Evolutionary conservation across 2,329 filamentous ascomycete species (phyloP).

Genomic region (Ophiostoma piceae): DNA sequence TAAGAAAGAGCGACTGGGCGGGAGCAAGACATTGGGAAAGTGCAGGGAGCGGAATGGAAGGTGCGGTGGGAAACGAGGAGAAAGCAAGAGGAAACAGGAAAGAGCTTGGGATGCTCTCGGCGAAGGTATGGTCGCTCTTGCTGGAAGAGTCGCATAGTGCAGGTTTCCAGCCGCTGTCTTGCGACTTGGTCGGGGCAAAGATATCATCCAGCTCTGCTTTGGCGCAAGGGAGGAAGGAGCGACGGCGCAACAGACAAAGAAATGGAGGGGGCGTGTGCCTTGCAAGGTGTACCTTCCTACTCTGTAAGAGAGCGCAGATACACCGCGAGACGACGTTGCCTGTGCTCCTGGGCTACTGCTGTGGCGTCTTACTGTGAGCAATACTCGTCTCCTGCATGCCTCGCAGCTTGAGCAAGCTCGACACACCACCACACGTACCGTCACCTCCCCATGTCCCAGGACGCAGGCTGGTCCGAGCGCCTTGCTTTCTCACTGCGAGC

Average conservation of each 20-base stretch:
- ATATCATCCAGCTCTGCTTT: slow-evolving; percentile 6
- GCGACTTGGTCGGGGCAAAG: neutral
- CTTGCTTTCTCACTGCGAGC: neutral
- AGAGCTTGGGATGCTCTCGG: neutral
- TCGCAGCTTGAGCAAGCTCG: neutral
- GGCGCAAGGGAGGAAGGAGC: slow-evolving; percentile 16
- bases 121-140: neutral
- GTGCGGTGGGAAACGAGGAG: neutral
- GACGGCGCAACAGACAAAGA: neutral
- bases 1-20: neutral
- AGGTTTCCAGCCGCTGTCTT: no score
- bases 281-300: neutral
- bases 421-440: neutral
- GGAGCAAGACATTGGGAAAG: neutral
- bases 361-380: neutral
- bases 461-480: slow-evolving; percentile 1
- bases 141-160: neutral
- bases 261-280: slow-evolving; percentile 7
- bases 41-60: neutral
- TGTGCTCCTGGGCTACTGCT: neutral
- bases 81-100: slow-evolving; percentile 19
- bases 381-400: neutral
- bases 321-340: no score
- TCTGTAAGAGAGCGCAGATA: neutral
- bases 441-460: neutral